Evolutionary conservation across 1,284 basidiomycete species (phyloP).

Genomic region (Fomitopsis pinicola): DNA sequence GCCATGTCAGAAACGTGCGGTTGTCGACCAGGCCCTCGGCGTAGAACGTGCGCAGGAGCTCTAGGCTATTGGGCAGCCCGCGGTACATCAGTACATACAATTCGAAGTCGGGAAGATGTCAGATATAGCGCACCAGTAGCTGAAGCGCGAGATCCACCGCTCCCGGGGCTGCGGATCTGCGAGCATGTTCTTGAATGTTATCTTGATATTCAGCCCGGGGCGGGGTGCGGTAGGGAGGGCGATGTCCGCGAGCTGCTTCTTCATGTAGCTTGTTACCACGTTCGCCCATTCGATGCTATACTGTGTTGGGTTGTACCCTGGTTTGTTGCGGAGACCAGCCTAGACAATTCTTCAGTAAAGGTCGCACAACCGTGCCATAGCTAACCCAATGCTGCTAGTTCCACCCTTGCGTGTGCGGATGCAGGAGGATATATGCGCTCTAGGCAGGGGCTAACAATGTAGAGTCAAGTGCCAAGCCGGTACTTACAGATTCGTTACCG

Average conservation of each 20-base stretch:
- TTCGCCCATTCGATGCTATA: slow-evolving; percentile 92
- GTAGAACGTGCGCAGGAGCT: slow-evolving; percentile 76
- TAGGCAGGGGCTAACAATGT: neutral
- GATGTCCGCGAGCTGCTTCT: slow-evolving; percentile 86
- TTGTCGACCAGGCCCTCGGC: slow-evolving; percentile 81
- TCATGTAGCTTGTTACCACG: slow-evolving; percentile 83
- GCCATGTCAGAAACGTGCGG: slow-evolving; percentile 77
- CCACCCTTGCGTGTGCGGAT: neutral
- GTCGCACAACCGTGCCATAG: neutral
- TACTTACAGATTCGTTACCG: slow-evolving; percentile 84
- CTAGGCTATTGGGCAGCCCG: slow-evolving; percentile 43
- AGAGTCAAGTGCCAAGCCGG: neutral
- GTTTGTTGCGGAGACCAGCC: slow-evolving; percentile 72
- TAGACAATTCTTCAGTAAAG: slow-evolving; percentile 19
- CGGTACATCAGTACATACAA: slow-evolving; percentile 1
- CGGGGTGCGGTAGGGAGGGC: slow-evolving; percentile 76
- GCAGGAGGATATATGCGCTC: too few relatives aligned
- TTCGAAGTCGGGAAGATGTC: neutral
- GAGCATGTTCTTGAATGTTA: slow-evolving; percentile 73
- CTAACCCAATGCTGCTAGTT: neutral
- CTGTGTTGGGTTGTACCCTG: slow-evolving; percentile 70
- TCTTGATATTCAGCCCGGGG: slow-evolving; percentile 71
- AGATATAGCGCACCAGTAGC: slow-evolving; percentile 57
- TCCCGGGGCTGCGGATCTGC: slow-evolving; percentile 66
- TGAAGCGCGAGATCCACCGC: slow-evolving; percentile 78